Base-by-base conservation (phyloP, 202 grass and related monocot genomes). In the Schoenoplectus triqueter region DNA sequence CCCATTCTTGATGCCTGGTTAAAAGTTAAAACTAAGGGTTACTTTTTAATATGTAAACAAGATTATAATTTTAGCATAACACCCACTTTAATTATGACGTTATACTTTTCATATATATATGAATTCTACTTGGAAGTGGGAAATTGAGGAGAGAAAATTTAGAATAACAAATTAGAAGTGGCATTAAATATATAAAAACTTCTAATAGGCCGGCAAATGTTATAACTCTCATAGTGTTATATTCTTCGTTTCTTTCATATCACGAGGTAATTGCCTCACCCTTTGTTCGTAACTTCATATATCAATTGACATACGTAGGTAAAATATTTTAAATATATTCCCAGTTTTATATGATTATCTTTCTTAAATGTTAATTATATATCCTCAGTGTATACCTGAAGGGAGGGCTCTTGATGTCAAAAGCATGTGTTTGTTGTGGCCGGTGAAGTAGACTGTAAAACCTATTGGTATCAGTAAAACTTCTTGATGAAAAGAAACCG, bases 331-430 rank as follows among this genome's bases (percentile, higher is more conserved):
- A 14, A 31, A 31, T 54, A 11, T 75, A 10, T 14, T 22, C 4
- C 45, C 5, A 31, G 31, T 31, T 61, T 10, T 51, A 21, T 50
- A 10, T 73, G 17, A 2, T 6, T 7, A 42, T 60, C 17, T 61
- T n/a, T 10, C 44, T 9, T 78, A 45, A 2, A 11, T 9, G 1
- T 10, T 61, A 60, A 17, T 78, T 60, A 14, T 61, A 39, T 31
- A 60, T 39, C 40, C 13, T 61, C 75, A 78, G 14, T 42, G 39
- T 21, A 73, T 92, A 99, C 93, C 97, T 89, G 64, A 90, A 72
- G 44, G 60, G 78, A 63, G 71, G 84, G 82, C 84, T 92, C 49
- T 87, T 90, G 88, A 97, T 86, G 74, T 92, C 93, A 51, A 97
- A 90, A 2, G 89, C 80, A 86, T 92, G 90, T 62, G 79, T 87